phyloP scores from a whole-genome alignment of 2,329 filamentous ascomycete species.

The Phaeoacremonium minimum region DNA sequence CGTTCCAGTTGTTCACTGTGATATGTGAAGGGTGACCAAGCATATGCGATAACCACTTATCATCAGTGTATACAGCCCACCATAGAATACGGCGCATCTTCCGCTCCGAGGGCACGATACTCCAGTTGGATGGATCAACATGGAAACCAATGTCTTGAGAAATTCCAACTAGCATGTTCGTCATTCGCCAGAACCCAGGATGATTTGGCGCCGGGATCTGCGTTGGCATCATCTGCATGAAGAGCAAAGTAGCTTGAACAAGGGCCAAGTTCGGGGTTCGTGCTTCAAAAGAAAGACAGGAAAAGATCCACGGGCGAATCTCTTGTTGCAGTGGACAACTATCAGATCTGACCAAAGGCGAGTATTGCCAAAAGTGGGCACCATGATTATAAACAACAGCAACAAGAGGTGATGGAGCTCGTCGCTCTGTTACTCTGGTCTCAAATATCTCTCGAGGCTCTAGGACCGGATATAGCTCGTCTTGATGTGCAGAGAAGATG shows the following conservation, averaged over 20 bases:
- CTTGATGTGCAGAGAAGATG: not conserved
- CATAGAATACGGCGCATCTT: not conserved
- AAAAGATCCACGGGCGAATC: not conserved
- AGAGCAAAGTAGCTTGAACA: not conserved
- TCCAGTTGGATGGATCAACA: not conserved
- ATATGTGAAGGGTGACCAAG: not conserved
- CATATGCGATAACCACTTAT: not conserved
- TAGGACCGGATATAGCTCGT: not conserved
- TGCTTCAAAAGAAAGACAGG: not conserved
- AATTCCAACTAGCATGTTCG: not conserved
- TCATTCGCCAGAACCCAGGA: not conserved
- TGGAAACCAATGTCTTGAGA: not conserved
- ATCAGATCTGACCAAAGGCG: not conserved
- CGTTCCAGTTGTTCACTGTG: not conserved
- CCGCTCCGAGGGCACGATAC: not conserved
- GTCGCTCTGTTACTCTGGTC: not conserved
- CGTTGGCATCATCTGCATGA: not conserved
- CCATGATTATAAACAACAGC: not conserved
- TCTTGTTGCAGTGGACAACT: not conserved
- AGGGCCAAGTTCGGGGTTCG: not conserved
- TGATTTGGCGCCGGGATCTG: not conserved
- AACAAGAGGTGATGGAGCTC: no score
- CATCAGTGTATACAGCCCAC: not conserved
- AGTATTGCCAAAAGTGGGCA: not conserved
- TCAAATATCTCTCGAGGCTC: not conserved